Evolutionary conservation across 352 stramenopile genomes (phyloP), one percentile per base, ranked within the genome.

Genomic region (Phytophthora crassamura): DNA sequence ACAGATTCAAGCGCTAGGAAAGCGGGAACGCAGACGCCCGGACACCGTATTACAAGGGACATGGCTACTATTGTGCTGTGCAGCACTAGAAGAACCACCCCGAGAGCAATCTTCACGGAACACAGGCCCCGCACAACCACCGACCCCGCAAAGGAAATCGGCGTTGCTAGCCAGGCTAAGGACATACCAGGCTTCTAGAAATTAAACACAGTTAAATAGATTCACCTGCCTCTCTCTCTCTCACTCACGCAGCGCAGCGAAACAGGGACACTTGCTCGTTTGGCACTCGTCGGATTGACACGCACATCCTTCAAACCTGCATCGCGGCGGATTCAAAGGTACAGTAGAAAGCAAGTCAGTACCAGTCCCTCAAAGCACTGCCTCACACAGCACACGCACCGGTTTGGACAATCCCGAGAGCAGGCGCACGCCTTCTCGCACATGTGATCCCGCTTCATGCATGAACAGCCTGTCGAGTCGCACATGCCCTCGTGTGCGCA

Each of bases 401-500:
- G 75, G 68, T 81, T 84, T 5, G 70, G 63, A 61, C 75, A 84
- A 32, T 78, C 69, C 7, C 69, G 64, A 34, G 72, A 69, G 47
- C 75, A 84, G 6, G 69, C 67, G 33, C 75, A 84, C n/a, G 72
- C 75, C 12, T 72, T 76, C 49, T 83, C 75, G 47, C 75, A 81
- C 69, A 74, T 79, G 45, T 81, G 72, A 28, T 84, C 72, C 7
- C 70, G 69, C 30, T 68, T 75, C 52, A 90, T 89, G 45, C 82
- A 94, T 6, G 82, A 90, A 52, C 86, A 94, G 10, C 59, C 72
- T 2, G 28, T 75, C 12, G 75, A 72, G 58, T 82, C 64, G 59
- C 84, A 92, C 56, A 79, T 66, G 28, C 84, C 84, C 2, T 90
- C 74, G 59, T 94, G 86, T 34, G 80, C 84, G 61, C 86, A 94